A percentile compares a stretch with the other conserved stretches of the same genome.
Conservation (phyloP, 2,329 filamentous ascomycete species). For the Cladophialophora psammophila region DNA sequence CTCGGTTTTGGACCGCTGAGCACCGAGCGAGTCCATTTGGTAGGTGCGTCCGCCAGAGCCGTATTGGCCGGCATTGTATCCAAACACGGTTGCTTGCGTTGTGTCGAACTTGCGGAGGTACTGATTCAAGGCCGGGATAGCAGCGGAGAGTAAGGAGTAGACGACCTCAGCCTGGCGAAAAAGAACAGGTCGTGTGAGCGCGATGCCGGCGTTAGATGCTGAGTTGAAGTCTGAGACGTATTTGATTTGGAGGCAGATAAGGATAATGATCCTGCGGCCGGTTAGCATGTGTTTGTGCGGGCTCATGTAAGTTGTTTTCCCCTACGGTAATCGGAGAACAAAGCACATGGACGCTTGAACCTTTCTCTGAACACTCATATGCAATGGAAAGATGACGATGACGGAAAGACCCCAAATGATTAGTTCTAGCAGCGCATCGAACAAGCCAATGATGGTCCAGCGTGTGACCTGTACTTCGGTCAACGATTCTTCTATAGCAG, state of each 20-base stretch:
- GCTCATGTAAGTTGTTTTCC: conserved; percentile 55
- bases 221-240: conserved; percentile 27
- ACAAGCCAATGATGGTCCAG: conserved; percentile 26
- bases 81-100: conserved; percentile 24
- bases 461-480: conserved; percentile 19
- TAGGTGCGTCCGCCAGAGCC: conserved; percentile 20
- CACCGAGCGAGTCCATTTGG: conserved; percentile 18
- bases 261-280: conserved; percentile 27
- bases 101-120: conserved; percentile 36
- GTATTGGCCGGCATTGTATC: conserved; percentile 21
- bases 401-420: conserved; percentile 26
- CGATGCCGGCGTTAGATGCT: conserved; percentile 26
- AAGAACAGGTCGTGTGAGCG: conserved; percentile 25
- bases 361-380: conserved; percentile 44
- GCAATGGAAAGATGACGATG: conserved; percentile 30
- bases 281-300: conserved; percentile 16
- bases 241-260: conserved; percentile 30
- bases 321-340: conserved; percentile 83
- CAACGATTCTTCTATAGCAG: not conserved
- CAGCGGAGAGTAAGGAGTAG: conserved; percentile 31
- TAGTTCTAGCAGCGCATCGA: conserved; percentile 29
- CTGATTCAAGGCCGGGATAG: conserved; percentile 32
- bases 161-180: conserved; percentile 31
- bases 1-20: conserved; percentile 10
- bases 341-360: conserved; percentile 76